These are phyloP conservation scores for Coemansia sp. DNA, from an alignment of 192 early-diverging fungal species.

Conservation along the genomic window DNA sequence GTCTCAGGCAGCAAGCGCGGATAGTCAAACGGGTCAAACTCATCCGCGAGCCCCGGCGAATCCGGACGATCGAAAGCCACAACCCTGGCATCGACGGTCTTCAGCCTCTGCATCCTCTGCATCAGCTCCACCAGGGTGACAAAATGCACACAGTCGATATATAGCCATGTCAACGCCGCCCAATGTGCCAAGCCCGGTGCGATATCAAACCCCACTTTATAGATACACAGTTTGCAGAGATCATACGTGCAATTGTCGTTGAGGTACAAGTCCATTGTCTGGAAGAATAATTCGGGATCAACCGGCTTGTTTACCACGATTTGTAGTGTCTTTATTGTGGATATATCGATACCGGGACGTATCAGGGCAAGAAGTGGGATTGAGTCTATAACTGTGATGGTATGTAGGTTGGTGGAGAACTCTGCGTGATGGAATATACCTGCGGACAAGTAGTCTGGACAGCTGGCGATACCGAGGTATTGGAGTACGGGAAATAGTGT, in stretches of 20 bases:
- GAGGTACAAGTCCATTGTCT: neutral
- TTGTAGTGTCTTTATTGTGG: neutral
- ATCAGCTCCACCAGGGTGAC: neutral
- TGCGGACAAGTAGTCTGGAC: neutral
- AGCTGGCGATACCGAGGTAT: neutral
- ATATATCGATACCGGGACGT: neutral
- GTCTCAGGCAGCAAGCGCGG: neutral
- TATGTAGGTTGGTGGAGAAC: neutral
- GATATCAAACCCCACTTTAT: neutral
- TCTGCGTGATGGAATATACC: neutral
- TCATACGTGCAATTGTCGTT: neutral
- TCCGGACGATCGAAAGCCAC: neutral
- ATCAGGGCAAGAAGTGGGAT: neutral
- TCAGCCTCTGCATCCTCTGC: neutral
- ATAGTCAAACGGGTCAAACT: neutral
- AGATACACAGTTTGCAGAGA: neutral
- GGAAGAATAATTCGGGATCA: neutral
- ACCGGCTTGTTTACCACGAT: neutral
- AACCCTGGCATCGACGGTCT: neutral
- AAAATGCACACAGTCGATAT: neutral
- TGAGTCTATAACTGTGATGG: neutral
- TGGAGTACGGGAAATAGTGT: neutral
- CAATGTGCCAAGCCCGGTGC: neutral
- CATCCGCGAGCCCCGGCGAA: neutral
- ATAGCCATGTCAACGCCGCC: neutral